These are phyloP conservation scores for Biscogniauxia marginata DNA, from an alignment of 2,329 filamentous ascomycete genomes.

Conservation along the genomic window DNA sequence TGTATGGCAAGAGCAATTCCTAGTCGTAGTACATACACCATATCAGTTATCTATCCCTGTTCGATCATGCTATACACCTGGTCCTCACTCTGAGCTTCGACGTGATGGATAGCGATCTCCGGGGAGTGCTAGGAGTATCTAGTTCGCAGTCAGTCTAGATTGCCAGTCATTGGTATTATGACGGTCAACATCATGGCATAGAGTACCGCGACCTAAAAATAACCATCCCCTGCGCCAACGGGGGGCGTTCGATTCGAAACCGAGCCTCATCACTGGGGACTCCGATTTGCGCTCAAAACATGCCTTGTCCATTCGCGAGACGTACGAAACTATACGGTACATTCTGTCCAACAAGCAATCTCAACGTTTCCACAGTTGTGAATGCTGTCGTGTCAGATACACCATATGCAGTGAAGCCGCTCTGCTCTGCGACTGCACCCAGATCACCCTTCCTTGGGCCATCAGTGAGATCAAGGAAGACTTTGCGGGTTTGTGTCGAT, in stretches of 20 bases:
- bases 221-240: too few species aligned
- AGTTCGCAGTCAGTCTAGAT: neutral
- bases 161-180: neutral
- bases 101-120: neutral
- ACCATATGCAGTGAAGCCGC: conserved; percentile 77
- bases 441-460: conserved; percentile 67
- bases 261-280: neutral
- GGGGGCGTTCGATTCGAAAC: neutral
- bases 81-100: neutral
- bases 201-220: neutral
- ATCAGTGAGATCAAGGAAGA: conserved; percentile 78
- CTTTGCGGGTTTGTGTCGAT: conserved; percentile 53
- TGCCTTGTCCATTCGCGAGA: conserved; percentile 58
- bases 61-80: neutral
- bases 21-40: neutral
- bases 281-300: conserved; percentile 33
- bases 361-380: conserved; percentile 78
- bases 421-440: conserved; percentile 65
- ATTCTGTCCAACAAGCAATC: conserved; percentile 79
- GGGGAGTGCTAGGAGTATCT: neutral
- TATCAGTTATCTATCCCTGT: neutral
- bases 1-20: neutral
- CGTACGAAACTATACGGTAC: conserved; percentile 86
- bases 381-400: conserved; percentile 79
- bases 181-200: neutral